Evolutionary conservation across 192 early-diverging fungal species (phyloP), one percentile per base, ranked within the genome.

Genomic region (Podila horticola): DNA sequence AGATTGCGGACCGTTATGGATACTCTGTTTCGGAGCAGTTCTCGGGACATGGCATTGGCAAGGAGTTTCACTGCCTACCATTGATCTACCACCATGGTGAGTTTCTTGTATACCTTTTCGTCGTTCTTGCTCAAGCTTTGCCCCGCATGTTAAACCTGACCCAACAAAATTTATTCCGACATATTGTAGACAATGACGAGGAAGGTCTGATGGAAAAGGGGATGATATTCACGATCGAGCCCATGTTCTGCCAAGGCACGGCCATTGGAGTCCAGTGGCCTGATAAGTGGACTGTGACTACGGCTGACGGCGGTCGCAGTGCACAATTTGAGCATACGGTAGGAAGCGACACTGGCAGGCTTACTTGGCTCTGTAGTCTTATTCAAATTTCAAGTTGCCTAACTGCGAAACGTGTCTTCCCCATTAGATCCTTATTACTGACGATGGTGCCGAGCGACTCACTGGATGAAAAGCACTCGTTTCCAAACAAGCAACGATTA

Each of bases 171-270:
- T 7, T 24, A 45, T 12, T 20, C 51, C 7, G 34, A 36, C 34
- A 36, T 24, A 31, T 6, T 49, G 29, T 67, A 86, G 87, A 76
- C 7, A 96, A 95, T 73, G 85, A 92, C 29, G 90, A 90, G 60
- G 87, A 91, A 2, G 93, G 90, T 15, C 64, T 72, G 2, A 94
- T 97, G 94, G 77, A 82, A 61, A 75, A 89, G 9, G 93, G 93
- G 0, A 96, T 95, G 92, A 86, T 90, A 22, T 97, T 97, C 69
- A 97, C 96, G 20, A 93, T 97, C 64, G 95, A 97, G 82, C 95
- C 95, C 0, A 91, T 94, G 64, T 83, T 96, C 67, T 94, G 92
- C 71, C 95, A 97, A 75, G 95, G 95, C 24, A 74, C 71, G n/a
- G 75, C 91, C 8, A 83, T 74, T 2, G 91, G 90, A 30, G 69